Percentiles rank a stretch among this genome's conserved stretches.
Conservation (phyloP, 352 stramenopile species). For the Pythium chondricola region DNA sequence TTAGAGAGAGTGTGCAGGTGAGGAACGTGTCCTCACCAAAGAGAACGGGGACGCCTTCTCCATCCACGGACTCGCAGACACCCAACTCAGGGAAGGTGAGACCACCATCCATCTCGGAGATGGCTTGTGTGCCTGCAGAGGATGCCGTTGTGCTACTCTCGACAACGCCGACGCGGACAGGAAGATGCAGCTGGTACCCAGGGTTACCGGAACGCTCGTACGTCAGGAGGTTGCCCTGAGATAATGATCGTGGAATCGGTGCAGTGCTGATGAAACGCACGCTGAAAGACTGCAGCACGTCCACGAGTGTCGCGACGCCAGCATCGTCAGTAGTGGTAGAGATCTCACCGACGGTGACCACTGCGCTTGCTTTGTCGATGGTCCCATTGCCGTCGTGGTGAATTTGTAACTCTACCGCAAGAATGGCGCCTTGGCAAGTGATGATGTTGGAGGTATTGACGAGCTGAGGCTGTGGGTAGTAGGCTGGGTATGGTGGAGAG, state of each 20-base stretch:
- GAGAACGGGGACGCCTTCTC: constrained; percentile 4
- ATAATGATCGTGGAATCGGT: constrained; percentile 18
- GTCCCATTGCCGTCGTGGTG: constrained; percentile 25
- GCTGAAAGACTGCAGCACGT: constrained; percentile 26
- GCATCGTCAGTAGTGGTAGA: neutral
- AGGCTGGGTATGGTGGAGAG: constrained; percentile 14
- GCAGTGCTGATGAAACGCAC: constrained; percentile 25
- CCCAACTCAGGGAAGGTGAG: constrained; percentile 23
- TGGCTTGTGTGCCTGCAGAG: neutral
- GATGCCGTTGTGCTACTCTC: constrained; percentile 2
- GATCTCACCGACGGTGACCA: constrained; percentile 21
- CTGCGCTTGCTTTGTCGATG: constrained; percentile 18
- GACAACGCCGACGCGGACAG: constrained; percentile 28
- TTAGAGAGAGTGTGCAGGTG: constrained; percentile 27
- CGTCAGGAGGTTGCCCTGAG: constrained; percentile 27
- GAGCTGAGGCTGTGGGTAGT: constrained; percentile 19
- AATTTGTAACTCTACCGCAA: constrained; percentile 20
- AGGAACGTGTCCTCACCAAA: constrained; percentile 36
- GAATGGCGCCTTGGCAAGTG: constrained; percentile 21
- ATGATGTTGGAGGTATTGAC: constrained; percentile 1
- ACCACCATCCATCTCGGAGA: constrained; percentile 28
- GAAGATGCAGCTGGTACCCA: constrained; percentile 27
- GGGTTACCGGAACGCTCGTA: constrained; percentile 36
- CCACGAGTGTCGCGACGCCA: neutral
- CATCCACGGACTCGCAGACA: constrained; percentile 14